These are phyloP conservation scores for Fomes fomentarius DNA, from an alignment of 1,284 basidiomycete genomes.

Conservation along the genomic window DNA sequence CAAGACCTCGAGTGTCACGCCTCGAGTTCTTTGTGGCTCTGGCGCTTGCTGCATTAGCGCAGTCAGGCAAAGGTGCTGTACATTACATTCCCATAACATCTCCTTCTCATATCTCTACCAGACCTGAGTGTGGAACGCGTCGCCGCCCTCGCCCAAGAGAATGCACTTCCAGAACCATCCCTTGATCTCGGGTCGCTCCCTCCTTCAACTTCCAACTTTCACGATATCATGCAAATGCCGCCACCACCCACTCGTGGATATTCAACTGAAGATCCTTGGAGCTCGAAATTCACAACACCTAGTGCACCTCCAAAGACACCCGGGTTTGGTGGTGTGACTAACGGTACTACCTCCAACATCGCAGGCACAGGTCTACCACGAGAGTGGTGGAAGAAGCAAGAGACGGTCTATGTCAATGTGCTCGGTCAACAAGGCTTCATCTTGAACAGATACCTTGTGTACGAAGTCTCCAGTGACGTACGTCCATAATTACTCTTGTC, in stretches of 20 bases:
- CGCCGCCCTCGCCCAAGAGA: conserved; percentile 69
- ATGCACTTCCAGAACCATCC: conserved; percentile 70
- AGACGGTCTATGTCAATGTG: conserved; percentile 69
- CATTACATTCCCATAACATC: no score
- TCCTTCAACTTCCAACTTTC: conserved; percentile 49
- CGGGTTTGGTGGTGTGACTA: conserved; percentile 36
- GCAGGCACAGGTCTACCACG: conserved; percentile 71
- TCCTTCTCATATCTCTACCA: conserved; percentile 30
- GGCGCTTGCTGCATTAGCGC: conserved; percentile 85
- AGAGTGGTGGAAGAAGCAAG: conserved; percentile 86
- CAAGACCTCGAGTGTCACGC: conserved; percentile 75
- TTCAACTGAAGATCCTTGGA: conserved; percentile 77
- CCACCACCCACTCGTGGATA: conserved; percentile 45
- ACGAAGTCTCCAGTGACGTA: conserved; percentile 81
- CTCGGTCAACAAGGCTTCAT: conserved; percentile 89
- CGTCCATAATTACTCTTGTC: conserved; percentile 32
- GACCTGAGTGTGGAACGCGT: conserved; percentile 84
- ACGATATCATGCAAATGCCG: conserved; percentile 40
- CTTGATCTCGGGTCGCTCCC: conserved; percentile 65
- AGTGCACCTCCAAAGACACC: conserved; percentile 17
- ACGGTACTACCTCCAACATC: conserved; percentile 59
- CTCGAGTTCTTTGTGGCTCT: conserved; percentile 89
- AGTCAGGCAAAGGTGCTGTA: conserved; percentile 68
- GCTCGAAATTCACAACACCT: conserved; percentile 30
- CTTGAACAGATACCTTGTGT: conserved; percentile 81